Conservation (phyloP, 164 flowering plant species). For the Aristolochia contorta region DNA sequence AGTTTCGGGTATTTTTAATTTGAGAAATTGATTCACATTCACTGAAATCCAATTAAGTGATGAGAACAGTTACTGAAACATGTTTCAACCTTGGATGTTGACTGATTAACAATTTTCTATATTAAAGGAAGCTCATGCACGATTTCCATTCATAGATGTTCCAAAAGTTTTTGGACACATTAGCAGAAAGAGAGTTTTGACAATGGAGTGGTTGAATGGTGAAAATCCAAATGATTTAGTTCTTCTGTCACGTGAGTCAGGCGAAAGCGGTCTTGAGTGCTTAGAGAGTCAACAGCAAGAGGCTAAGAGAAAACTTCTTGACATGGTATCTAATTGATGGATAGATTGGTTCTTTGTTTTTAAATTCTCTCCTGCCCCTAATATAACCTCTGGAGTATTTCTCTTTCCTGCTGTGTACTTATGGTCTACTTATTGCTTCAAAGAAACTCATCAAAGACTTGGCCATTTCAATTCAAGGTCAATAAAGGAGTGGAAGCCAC, state of each 20-base stretch:
- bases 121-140: constrained; percentile 78
- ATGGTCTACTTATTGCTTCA: background rate
- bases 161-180: constrained; percentile 67
- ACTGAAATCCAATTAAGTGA: background rate
- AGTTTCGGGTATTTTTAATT: constrained; percentile 49
- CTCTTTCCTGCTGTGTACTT: background rate
- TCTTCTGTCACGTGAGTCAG: constrained; percentile 28
- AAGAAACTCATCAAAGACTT: background rate
- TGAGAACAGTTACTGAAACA: background rate
- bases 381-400: background rate
- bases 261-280: constrained; percentile 17
- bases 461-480: constrained; percentile 35
- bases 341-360: background rate
- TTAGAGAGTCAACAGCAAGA: constrained; percentile 44
- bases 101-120: background rate
- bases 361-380: no score
- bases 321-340: constrained; percentile 40
- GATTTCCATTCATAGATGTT: constrained; percentile 53
- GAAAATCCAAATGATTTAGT: constrained; percentile 71
- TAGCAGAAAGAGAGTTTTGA: constrained; percentile 65
- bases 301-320: constrained; percentile 66
- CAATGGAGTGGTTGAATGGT: constrained; percentile 98
- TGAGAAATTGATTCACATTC: background rate
- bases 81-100: background rate
- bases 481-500: constrained; percentile 91